Conservation (phyloP, 1,284 basidiomycete species). For the Fomitopsis palustris region DNA sequence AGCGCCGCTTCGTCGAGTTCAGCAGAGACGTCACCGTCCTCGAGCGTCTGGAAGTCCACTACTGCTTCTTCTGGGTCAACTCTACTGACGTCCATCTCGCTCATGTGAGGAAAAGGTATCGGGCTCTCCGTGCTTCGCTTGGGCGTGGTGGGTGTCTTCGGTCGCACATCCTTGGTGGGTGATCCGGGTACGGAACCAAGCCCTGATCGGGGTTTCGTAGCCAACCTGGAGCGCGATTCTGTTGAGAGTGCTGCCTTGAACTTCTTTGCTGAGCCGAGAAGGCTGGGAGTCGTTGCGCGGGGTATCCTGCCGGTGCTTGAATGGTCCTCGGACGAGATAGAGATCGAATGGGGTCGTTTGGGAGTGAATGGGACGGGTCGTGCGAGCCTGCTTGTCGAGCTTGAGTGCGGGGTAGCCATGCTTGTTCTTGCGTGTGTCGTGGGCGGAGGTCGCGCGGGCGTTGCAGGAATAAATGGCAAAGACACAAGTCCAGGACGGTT, state of each 20-base stretch:
- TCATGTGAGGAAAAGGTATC: constrained; percentile 41
- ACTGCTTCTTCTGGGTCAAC: constrained; percentile 74
- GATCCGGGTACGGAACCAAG: constrained; percentile 49
- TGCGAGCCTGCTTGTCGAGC: constrained; percentile 22
- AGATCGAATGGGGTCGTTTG: constrained; percentile 44
- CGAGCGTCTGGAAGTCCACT: constrained; percentile 69
- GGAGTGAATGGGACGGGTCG: constrained; percentile 47
- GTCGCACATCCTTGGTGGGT: constrained; percentile 44
- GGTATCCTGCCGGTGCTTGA: constrained; percentile 14
- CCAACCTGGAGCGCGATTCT: constrained; percentile 49
- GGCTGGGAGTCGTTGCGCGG: constrained; percentile 33
- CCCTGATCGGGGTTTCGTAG: constrained; percentile 31
- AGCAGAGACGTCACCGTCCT: constrained; percentile 60
- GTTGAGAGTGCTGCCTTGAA: constrained; percentile 62
- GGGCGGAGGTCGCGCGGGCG: neutral
- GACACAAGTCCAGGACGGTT: neutral
- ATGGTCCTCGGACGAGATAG: constrained; percentile 25
- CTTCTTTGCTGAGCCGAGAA: constrained; percentile 56
- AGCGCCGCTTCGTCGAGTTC: constrained; percentile 58
- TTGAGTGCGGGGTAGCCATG: constrained; percentile 17
- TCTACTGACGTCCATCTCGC: constrained; percentile 74
- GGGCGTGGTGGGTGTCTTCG: constrained; percentile 41
- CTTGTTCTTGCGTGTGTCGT: constrained; percentile 1
- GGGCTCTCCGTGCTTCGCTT: constrained; percentile 44
- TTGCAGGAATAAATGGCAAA: neutral